Percentiles rank a stretch among this genome's conserved stretches.
Conservation (phyloP, 2,329 filamentous ascomycete species). For the Trichoderma breve region DNA sequence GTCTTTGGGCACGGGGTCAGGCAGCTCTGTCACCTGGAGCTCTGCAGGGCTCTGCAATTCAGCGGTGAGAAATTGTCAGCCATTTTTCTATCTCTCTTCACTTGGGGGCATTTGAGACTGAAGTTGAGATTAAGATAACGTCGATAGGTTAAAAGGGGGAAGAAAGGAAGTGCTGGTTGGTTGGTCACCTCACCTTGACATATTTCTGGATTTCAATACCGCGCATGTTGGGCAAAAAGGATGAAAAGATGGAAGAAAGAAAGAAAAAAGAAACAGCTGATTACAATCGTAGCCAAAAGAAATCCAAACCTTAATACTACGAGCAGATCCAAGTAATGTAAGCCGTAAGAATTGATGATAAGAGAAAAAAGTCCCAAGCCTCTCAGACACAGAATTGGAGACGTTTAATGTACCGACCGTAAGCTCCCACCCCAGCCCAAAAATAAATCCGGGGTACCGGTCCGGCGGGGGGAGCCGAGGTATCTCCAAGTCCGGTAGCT, state of each 20-base stretch:
- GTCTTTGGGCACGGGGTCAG: conserved; percentile 68
- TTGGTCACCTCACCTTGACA: conserved; percentile 57
- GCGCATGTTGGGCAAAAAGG: conserved; percentile 55
- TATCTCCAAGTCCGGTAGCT: conserved; percentile 23
- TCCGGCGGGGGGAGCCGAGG: conserved; percentile 28
- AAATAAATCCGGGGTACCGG: conserved; percentile 2
- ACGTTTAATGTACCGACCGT: background rate
- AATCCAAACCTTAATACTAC: background rate
- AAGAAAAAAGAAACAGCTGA: too few species aligned
- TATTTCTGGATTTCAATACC: conserved; percentile 73
- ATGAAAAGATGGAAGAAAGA: background rate
- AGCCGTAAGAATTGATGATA: background rate
- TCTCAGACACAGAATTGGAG: background rate
- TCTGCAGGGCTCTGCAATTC: conserved; percentile 66
- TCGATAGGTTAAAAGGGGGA: too few species aligned
- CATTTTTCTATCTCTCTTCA: background rate
- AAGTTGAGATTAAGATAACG: background rate
- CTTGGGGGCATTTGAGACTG: background rate
- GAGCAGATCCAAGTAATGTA: background rate
- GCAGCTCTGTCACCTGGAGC: conserved; percentile 70
- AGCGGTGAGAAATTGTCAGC: background rate
- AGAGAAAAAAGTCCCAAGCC: background rate
- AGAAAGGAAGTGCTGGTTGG: background rate
- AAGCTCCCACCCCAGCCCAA: background rate
- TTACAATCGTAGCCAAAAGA: background rate